Conservation (phyloP, 306 rosid genomes). For the Acmispon strigosus region DNA sequence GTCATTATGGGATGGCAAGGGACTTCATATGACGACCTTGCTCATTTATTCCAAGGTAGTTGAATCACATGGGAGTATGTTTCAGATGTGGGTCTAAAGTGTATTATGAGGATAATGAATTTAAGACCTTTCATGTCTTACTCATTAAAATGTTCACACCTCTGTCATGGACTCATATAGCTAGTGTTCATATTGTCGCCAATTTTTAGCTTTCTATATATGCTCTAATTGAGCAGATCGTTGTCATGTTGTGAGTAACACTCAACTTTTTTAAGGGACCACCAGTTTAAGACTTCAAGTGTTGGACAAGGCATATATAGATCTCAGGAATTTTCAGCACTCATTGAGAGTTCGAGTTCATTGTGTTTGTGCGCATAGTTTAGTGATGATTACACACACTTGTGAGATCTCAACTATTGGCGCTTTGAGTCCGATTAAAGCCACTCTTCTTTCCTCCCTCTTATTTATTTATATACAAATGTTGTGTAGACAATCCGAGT, state of each 20-base stretch:
- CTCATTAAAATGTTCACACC: constrained; percentile 20
- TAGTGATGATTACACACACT: constrained; percentile 5
- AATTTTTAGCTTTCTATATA: constrained; percentile 2
- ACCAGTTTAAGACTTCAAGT: not conserved
- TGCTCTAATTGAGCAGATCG: not conserved
- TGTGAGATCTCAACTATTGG: not conserved
- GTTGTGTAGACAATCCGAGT: too few species aligned
- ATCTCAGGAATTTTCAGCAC: not conserved
- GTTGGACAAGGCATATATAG: not conserved
- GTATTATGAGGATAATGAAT: not conserved
- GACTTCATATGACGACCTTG: not conserved
- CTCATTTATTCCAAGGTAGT: constrained; percentile 20
- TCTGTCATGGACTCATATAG: not conserved
- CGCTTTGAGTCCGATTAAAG: constrained; percentile 25
- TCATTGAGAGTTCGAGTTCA: constrained; percentile 4
- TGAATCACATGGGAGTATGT: constrained; percentile 23
- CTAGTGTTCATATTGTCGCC: constrained; percentile 13
- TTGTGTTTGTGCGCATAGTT: not conserved
- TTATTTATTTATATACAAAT: not conserved
- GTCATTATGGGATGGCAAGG: not conserved
- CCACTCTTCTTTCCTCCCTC: not conserved
- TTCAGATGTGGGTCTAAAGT: not conserved
- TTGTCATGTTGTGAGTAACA: not conserved
- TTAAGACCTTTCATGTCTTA: not conserved
- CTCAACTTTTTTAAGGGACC: not conserved